phyloP scores from a whole-genome alignment of 1,284 basidiomycete genomes.

The Apiotrichum akiyoshidainum region DNA sequence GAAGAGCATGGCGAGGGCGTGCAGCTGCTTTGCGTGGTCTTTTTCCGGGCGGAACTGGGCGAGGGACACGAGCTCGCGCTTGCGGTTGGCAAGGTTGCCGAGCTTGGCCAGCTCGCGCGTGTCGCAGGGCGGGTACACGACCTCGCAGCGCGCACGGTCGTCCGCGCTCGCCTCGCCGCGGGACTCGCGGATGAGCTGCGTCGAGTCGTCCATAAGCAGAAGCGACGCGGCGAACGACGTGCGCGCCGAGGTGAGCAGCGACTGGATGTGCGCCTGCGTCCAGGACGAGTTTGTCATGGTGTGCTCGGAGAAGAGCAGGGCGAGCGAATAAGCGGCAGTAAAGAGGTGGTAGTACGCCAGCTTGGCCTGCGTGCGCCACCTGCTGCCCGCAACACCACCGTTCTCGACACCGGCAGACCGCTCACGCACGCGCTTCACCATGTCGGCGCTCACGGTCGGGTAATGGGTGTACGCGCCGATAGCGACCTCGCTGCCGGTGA shows the following conservation, averaged over 20 bases:
- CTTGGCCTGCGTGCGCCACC: constrained; percentile 64
- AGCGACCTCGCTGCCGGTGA: constrained; percentile 60
- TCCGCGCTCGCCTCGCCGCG: constrained; percentile 19
- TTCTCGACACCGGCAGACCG: constrained; percentile 68
- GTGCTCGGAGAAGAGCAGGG: constrained; percentile 65
- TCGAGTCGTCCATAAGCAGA: constrained; percentile 36
- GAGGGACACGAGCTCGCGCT: constrained; percentile 73
- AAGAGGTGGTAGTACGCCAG: constrained; percentile 86
- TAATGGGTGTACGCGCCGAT: constrained; percentile 94
- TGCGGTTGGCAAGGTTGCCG: constrained; percentile 58
- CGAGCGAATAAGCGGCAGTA: constrained; percentile 74
- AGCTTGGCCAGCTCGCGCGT: constrained; percentile 68
- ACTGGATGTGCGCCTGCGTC: constrained; percentile 82
- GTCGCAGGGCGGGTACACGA: constrained; percentile 91
- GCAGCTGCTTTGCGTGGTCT: constrained; percentile 79
- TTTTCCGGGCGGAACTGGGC: constrained; percentile 98
- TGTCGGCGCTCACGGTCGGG: constrained; percentile 90
- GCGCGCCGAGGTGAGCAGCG: constrained; percentile 56
- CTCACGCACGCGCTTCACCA: constrained; percentile 76
- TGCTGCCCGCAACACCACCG: constrained; percentile 62
- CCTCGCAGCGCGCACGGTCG: constrained; percentile 39
- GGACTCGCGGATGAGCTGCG: constrained; percentile 8
- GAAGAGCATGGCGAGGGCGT: constrained; percentile 65
- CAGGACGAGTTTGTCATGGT: constrained; percentile 93
- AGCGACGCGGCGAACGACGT: constrained; percentile 28